Base-by-base conservation (phyloP, 495 filamentous ascomycete genomes). In the Peziza echinospora region DNA sequence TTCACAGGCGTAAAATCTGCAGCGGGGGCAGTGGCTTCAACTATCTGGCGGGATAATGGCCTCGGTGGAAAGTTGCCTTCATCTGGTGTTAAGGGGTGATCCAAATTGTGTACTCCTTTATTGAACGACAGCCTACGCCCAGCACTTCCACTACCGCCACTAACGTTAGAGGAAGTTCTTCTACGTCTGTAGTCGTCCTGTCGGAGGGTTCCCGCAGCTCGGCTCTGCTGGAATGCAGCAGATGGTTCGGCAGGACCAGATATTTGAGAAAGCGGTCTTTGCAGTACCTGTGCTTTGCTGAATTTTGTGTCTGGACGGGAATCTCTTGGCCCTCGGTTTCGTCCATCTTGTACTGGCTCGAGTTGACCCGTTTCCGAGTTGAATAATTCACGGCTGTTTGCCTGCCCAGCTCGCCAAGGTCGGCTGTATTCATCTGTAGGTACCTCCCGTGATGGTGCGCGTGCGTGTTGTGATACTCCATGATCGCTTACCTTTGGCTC, bases 351-450 rank as follows among this genome's bases (percentile, higher is more conserved):
- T 5, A 84, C 91, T 5, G 91, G 86, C 55, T 99, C 89, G 54
- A 93, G 91, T 37, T 84, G 78, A 21, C 91, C 89, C 41, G 84
- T 93, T 30, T 91, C 78, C 8, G 89, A 92, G 60, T 96, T 93
- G 61, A 74, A 99, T 0, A 99, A 70, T 59, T 94, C 84, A 42
- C 45, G 43, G 8, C 72, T 67, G 37, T 53, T 61, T 0, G 56
- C 43, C 17, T 77, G 68, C 13, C 69, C 66, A 37, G 92, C 85
- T 53, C 80, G 72, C 78, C 82, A 91, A 19, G 76, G 72, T 47
- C 91, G 73, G 57, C 82, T 91, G 58, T 94, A 96, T 52, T 92
- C 84, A 59, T 96, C 89, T 5, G 87, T 84, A 7, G 84, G 83
- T 53, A 94, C 89, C 60, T 96, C 85, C 57, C 82, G 82, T 3